A percentile compares a stretch with the other conserved stretches of the same genome.
Conservation (phyloP, 2,329 filamentous ascomycete species). For the Penicillium sp. region DNA sequence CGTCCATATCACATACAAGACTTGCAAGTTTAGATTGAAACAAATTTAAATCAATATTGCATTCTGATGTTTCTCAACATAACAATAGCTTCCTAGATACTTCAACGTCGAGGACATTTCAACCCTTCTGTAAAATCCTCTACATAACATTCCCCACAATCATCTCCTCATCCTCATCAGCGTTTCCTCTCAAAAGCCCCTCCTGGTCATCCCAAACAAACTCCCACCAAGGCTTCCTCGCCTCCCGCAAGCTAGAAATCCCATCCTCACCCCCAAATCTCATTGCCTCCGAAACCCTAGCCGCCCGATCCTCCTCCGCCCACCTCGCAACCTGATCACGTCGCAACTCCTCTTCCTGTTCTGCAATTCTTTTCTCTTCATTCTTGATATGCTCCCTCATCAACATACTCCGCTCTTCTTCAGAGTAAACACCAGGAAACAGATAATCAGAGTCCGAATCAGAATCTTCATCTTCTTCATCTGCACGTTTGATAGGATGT, state of each 20-base stretch:
- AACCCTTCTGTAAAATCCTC: not conserved
- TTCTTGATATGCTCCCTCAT: not conserved
- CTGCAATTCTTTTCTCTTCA: not conserved
- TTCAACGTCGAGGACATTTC: too few species aligned
- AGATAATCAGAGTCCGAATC: not conserved
- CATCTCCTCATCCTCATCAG: not conserved
- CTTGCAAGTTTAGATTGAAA: not conserved
- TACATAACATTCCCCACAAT: not conserved
- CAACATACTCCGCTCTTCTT: not conserved
- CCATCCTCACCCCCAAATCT: slow-evolving; percentile 7
- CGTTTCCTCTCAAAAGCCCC: not conserved
- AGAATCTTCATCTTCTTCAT: slow-evolving; percentile 1
- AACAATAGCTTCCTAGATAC: not conserved
- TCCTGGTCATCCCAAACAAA: slow-evolving; percentile 23
- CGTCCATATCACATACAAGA: not conserved
- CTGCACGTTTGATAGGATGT: not conserved
- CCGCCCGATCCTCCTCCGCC: not conserved
- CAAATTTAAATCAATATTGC: not conserved
- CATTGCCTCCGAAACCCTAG: slow-evolving; percentile 14
- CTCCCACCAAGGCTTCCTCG: slow-evolving; percentile 23
- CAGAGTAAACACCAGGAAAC: not conserved
- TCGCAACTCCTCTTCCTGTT: not conserved
- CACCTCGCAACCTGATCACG: not conserved
- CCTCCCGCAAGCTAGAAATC: slow-evolving; percentile 13
- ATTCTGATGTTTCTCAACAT: too few species aligned